Base-by-base conservation (phyloP, 257 asterid genomes). In the Lavandula angustifolia region DNA sequence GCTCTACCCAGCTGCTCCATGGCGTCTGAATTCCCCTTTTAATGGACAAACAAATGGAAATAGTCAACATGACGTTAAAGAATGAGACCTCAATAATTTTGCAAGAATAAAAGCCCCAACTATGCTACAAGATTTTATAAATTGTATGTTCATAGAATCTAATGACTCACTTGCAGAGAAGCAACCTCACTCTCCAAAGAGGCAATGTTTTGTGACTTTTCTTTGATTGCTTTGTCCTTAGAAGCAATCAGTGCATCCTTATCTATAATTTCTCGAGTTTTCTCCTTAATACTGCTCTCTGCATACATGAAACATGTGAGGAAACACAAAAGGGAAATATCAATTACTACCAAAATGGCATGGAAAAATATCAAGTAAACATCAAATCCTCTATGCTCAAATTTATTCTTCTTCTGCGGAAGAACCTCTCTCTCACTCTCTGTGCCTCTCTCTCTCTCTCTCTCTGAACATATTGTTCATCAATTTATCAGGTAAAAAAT, bases 201-300 rank as follows among this genome's bases (percentile, higher is more conserved):
- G 22, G 52, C 59, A 47, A 90, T 73, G 70, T 52, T 77, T 11
- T 81, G 79, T 27, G 85, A 79, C 58, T 79, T 85, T 65, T 80
- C 87, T 53, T 70, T 71, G 64, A 90, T 83, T 3, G 60, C 51
- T 68, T 75, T 87, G 69, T 87, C 97, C 79, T 76, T 84, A 42
- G 76, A 75, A 10, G 80, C 83, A 69, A 90, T 78, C 47, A 69
- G 41, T 51, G 33, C 84, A 53, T 85, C 96, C 75, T 81, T 90
- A 18, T 70, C 84, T 54, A 82, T 78, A 7, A 84, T 42, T 66
- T 83, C 95, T 62, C 54, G 81, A 54, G 47, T 74, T 75, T 78
- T 85, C 87, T 80, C 91, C 72, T 81, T 83, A 50, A 87, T 48
- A 29, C 54, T 78, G 31, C 64, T 67, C 79, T 87, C 97, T 90